Conservation (phyloP, 2,329 filamentous ascomycete species). For the Aspergillus proliferans region DNA sequence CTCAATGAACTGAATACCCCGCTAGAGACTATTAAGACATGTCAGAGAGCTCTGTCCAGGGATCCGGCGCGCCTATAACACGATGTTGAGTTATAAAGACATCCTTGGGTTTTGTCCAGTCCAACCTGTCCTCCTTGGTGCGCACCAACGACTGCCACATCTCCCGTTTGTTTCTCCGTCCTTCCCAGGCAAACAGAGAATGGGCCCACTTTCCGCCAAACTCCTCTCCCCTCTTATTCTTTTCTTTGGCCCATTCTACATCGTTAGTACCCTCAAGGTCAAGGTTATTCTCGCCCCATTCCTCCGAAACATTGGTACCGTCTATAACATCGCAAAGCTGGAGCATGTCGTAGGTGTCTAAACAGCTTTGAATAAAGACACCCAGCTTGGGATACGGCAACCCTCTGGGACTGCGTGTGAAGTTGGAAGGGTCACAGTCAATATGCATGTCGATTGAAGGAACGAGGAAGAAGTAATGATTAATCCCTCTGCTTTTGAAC, state of each 20-base stretch:
- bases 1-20: neutral
- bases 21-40: slow-evolving; percentile 11
- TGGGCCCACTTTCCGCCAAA: slow-evolving; percentile 20
- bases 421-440: slow-evolving; percentile 16
- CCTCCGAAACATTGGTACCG: slow-evolving; percentile 23
- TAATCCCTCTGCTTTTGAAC: slow-evolving; percentile 22
- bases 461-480: slow-evolving; percentile 22
- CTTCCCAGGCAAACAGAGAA: slow-evolving; percentile 19
- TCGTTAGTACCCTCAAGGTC: slow-evolving; percentile 21
- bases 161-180: slow-evolving; percentile 16
- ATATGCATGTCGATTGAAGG: slow-evolving; percentile 22
- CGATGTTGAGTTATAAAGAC: slow-evolving; percentile 21
- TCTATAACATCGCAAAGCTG: slow-evolving; percentile 24
- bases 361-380: slow-evolving; percentile 21
- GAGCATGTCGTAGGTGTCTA: slow-evolving; percentile 21
- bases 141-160: slow-evolving; percentile 20
- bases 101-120: slow-evolving; percentile 21
- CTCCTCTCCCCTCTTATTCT: slow-evolving; percentile 17
- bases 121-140: slow-evolving; percentile 18
- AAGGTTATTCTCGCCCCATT: slow-evolving; percentile 22
- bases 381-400: slow-evolving; percentile 24
- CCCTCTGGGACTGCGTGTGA: slow-evolving; percentile 21
- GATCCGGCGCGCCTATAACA: slow-evolving; percentile 20
- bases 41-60: slow-evolving; percentile 18
- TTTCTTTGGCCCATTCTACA: slow-evolving; percentile 19